Evolutionary conservation across 2,329 filamentous ascomycete genomes (phyloP).

Genomic region (Taxawa tesnikishii): DNA sequence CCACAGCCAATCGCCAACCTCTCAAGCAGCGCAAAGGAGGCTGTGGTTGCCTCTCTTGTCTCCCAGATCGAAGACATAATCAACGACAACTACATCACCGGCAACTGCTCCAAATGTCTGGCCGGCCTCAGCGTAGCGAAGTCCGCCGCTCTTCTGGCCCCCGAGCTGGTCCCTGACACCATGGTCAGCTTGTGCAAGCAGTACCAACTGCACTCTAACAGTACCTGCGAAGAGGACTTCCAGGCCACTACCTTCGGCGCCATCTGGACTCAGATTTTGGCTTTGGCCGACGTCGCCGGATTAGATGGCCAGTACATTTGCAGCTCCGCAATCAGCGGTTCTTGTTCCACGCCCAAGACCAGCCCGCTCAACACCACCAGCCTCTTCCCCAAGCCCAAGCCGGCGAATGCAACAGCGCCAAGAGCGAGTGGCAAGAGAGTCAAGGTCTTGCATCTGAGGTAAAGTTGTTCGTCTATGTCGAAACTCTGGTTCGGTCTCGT

Average conservation of each 20-base stretch:
- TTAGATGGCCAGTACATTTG: slow-evolving; percentile 47
- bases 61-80: slow-evolving; percentile 36
- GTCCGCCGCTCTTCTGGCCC: slow-evolving; percentile 36
- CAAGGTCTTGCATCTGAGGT: slow-evolving; percentile 44
- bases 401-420: slow-evolving; percentile 29
- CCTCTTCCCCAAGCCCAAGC: slow-evolving; percentile 44
- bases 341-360: slow-evolving; percentile 35
- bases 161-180: slow-evolving; percentile 35
- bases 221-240: slow-evolving; percentile 36
- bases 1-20: slow-evolving; percentile 36
- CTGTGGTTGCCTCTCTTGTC: slow-evolving; percentile 30
- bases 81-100: slow-evolving; percentile 18
- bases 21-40: slow-evolving; percentile 24
- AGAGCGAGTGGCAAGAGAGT: slow-evolving; percentile 39
- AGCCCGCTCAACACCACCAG: slow-evolving; percentile 30
- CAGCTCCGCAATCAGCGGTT: slow-evolving; percentile 32
- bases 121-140: slow-evolving; percentile 39
- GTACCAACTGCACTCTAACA: slow-evolving; percentile 33
- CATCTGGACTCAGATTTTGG: slow-evolving; percentile 46
- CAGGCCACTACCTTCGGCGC: slow-evolving; percentile 37
- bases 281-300: slow-evolving; percentile 39
- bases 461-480: slow-evolving; percentile 13
- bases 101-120: slow-evolving; percentile 43
- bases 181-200: slow-evolving; percentile 39
- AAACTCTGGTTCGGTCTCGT: slow-evolving; percentile 19